A percentile compares a stretch with the other conserved stretches of the same genome.
phyloP scores from a whole-genome alignment of 2,329 filamentous ascomycete species.

The Ceratocystis colombiana region DNA sequence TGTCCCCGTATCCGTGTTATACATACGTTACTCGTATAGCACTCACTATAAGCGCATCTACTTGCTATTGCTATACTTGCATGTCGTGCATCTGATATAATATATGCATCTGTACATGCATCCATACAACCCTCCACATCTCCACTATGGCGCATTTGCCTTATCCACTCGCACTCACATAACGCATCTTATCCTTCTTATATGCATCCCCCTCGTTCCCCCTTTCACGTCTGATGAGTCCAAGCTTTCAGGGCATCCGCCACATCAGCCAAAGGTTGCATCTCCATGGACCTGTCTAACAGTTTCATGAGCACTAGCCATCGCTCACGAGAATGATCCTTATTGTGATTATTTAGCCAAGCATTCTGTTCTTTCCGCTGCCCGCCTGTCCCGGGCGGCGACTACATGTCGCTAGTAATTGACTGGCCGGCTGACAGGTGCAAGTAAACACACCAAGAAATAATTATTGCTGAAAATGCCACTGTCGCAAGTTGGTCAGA shows the following conservation, averaged over 20 bases:
- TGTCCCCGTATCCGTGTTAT: no score
- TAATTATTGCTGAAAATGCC: not conserved
- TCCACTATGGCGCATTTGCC: not conserved
- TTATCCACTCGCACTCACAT: not conserved
- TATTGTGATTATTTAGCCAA: not conserved
- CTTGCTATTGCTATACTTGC: no score
- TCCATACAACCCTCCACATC: not conserved
- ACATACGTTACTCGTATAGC: no score
- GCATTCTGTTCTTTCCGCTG: not conserved
- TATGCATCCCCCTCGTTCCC: not conserved
- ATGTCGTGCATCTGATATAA: no score
- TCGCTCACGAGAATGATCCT: not conserved
- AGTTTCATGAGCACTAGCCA: not conserved
- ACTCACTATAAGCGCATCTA: no score
- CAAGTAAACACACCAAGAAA: not conserved
- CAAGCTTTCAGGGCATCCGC: slow-evolving; percentile 9
- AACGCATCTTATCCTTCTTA: not conserved
- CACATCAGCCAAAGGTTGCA: not conserved
- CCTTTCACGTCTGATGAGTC: not conserved
- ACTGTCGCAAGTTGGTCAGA: slow-evolving; percentile 2
- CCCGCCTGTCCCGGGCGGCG: not conserved
- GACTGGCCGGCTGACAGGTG: no score
- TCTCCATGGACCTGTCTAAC: not conserved
- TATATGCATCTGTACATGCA: not conserved
- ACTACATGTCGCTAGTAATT: not conserved